Conservation (phyloP, 371 early-diverging fungal species). For the Circinella minor region DNA sequence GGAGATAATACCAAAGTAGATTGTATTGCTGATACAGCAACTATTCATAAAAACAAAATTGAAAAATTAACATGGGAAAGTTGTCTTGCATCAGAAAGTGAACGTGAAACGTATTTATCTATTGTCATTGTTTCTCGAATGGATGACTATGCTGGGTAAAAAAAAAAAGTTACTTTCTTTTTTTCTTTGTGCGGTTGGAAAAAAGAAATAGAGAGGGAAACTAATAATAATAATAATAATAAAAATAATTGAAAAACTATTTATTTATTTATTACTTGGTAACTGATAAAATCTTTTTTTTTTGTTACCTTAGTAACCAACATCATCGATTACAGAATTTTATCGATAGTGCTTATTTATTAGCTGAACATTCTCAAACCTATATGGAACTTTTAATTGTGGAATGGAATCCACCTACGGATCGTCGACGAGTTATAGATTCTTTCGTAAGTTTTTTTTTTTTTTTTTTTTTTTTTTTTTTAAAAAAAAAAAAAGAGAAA, state of each 20-base stretch:
- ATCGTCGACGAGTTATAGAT: constrained; percentile 41
- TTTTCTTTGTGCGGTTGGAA: too few species aligned
- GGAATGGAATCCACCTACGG: constrained; percentile 51
- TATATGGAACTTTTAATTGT: constrained; percentile 47
- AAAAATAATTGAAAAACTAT: too few species aligned
- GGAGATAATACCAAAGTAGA: neutral
- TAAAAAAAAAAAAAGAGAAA: neutral
- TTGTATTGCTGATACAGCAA: constrained; percentile 11
- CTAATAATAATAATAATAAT: neutral
- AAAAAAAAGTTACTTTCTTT: too few species aligned
- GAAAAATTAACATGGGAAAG: constrained; percentile 22
- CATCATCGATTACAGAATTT: constrained; percentile 52
- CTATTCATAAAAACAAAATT: neutral
- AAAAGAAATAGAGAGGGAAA: neutral
- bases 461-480: neutral
- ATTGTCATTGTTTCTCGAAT: constrained; percentile 55
- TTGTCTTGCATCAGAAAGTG: constrained; percentile 29
- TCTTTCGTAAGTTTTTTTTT: constrained; percentile 38
- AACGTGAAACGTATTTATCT: constrained; percentile 31
- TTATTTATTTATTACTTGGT: too few species aligned
- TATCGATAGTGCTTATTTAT: constrained; percentile 43
- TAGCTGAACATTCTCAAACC: constrained; percentile 46
- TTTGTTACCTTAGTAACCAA: constrained; percentile 33
- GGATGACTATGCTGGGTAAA: constrained; percentile 56
- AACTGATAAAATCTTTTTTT: neutral